phyloP scores from a whole-genome alignment of 1,284 basidiomycete species.

The Trichosporon inkin region DNA sequence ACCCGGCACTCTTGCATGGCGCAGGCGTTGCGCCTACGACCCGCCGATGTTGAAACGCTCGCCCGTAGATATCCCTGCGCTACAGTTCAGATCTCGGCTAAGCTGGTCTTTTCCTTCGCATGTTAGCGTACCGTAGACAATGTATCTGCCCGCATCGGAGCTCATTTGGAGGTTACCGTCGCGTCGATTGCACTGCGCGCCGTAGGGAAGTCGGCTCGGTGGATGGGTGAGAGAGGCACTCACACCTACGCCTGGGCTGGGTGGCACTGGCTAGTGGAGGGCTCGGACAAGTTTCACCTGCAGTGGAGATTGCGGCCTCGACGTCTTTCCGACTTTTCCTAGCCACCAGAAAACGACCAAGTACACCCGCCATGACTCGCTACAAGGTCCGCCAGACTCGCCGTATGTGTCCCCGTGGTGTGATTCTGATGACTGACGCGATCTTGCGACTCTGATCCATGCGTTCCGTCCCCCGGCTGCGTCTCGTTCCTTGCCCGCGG shows the following conservation, averaged over 20 bases:
- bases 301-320: background rate
- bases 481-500: background rate
- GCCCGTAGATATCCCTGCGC: background rate
- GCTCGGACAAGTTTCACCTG: slow-evolving; percentile 2
- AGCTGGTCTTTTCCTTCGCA: slow-evolving; percentile 4
- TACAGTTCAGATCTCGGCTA: background rate
- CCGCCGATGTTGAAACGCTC: background rate
- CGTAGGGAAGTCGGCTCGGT: too few relatives aligned
- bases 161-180: background rate
- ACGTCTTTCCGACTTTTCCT: slow-evolving; percentile 1
- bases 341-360: background rate
- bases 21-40: background rate
- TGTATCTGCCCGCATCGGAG: slow-evolving; percentile 8
- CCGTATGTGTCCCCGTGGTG: background rate
- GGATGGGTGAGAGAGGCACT: background rate
- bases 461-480: background rate
- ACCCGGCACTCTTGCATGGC: background rate
- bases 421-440: background rate
- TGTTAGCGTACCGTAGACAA: slow-evolving; percentile 6
- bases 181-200: background rate
- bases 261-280: background rate
- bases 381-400: slow-evolving; percentile 8
- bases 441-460: background rate
- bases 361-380: background rate
- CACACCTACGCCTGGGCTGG: background rate